Evolutionary conservation across 2,329 filamentous ascomycete genomes (phyloP), one percentile per base, ranked within the genome.

Genomic region (Aureobasidium zeae): DNA sequence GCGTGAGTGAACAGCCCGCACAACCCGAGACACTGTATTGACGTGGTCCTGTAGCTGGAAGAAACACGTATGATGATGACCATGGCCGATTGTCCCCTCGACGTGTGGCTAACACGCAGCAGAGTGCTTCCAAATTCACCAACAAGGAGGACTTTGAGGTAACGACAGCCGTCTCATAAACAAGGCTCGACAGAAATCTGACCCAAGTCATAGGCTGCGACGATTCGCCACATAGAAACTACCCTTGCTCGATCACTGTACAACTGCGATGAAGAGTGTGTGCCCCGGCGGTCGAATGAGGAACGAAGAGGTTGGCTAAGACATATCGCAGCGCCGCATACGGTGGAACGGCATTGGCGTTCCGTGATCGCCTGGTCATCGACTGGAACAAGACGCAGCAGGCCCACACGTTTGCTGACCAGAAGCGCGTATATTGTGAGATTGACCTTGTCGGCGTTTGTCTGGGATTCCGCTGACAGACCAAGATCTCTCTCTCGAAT

Each of bases 361-460:
- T 98, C 67, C 79, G 91, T 57, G 89, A 98, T 63, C 81, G 87
- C 41, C 72, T 98, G 60, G 81, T 98, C 57, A 81, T 91, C 51
- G 86, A 94, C 54, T 98, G 91, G 91, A 98, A 96, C 70, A 87
- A 82, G 67, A 98, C 91, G 34, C 91, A 98, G 69, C 91, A 98
- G 70, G 81, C 82, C 49, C 91, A 98, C 67, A 95, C 89, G 0
- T 86, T 84, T 57, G 73, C 76, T 46, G 91, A 96, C 61, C 79
- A 79, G 65, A 98, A 98, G 74, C 79, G 91, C 49, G 77, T 98
- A 54, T 98, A 98, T 70, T 98, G 75, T 79, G 67, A 53, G 71
- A 35, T 9, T 11, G 12, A 7, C 11, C 9, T 21, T 11, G 4
- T 19, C 9, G 12, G 2, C n/a, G 12, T 31, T 15, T 5, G 12